Evolutionary conservation across 345 rosid species (phyloP).

Genomic region (Salix exigua): DNA sequence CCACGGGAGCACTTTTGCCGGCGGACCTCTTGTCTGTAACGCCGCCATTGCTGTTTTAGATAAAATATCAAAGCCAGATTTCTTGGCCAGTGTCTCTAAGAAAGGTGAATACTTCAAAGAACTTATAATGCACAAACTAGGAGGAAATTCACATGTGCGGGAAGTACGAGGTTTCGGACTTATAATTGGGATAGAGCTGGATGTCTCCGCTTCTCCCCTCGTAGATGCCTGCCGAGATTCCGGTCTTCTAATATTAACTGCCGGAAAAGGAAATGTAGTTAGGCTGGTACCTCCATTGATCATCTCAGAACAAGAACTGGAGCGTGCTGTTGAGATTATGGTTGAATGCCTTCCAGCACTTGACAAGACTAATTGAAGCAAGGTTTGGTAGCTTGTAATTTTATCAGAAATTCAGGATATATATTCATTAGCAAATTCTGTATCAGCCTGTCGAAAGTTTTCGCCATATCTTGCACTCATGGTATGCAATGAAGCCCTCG

Average conservation of each 20-base stretch:
- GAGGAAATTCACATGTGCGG: constrained; percentile 64
- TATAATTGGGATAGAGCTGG: constrained; percentile 72
- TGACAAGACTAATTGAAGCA: constrained; percentile 6
- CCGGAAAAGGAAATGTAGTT: constrained; percentile 82
- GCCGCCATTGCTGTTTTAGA: constrained; percentile 66
- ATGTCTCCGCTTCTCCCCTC: constrained; percentile 56
- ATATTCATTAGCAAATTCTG: no score
- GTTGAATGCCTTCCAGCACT: constrained; percentile 12
- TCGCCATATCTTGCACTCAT: no score
- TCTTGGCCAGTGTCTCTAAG: constrained; percentile 61
- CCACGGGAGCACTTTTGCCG: constrained; percentile 95
- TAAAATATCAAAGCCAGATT: constrained; percentile 62
- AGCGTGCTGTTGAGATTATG: constrained; percentile 58
- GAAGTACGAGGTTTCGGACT: constrained; percentile 87
- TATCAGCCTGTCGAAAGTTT: no score
- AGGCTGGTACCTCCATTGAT: constrained; percentile 88
- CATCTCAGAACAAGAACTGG: constrained; percentile 66
- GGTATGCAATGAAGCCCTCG: no score
- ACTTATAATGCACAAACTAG: constrained; percentile 48
- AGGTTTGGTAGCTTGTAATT: neutral
- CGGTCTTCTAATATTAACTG: constrained; percentile 66
- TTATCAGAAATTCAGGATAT: neutral
- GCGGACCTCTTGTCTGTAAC: constrained; percentile 65
- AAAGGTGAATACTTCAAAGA: constrained; percentile 70
- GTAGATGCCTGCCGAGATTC: constrained; percentile 73